Percentiles rank a stretch among this genome's conserved stretches.
Evolutionary conservation across 768 basidiomycete genomes (phyloP).

Genomic region (Lactarius deliciosus): DNA sequence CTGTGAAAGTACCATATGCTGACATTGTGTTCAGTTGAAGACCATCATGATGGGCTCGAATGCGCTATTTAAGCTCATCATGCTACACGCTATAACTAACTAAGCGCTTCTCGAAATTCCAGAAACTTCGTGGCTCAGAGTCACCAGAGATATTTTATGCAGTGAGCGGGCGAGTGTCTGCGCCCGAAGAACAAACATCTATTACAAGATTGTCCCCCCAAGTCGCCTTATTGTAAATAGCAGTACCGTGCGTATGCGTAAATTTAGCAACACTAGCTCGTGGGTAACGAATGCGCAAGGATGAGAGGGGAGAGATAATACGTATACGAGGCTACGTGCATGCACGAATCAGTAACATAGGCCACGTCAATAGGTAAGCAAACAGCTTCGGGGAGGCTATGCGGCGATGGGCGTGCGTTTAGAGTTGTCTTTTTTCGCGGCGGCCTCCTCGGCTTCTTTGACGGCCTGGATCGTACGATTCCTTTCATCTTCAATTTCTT

Average conservation of each 20-base stretch:
- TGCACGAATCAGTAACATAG: constrained; percentile 14
- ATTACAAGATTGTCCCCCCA: constrained; percentile 12
- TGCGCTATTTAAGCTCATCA: not conserved
- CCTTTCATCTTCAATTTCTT: constrained; percentile 68
- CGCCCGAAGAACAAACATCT: constrained; percentile 12
- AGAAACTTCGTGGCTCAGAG: not conserved
- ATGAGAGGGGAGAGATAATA: constrained; percentile 49
- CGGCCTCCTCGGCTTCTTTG: constrained; percentile 59
- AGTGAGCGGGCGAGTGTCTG: not conserved
- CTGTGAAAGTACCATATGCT: constrained; percentile 66
- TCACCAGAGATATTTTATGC: not conserved
- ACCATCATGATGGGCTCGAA: not conserved
- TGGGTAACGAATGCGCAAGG: constrained; percentile 13
- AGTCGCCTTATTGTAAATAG: constrained; percentile 8
- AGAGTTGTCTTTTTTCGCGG: constrained; percentile 61
- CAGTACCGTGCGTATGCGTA: constrained; percentile 15
- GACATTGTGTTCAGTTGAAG: constrained; percentile 49
- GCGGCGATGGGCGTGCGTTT: constrained; percentile 39
- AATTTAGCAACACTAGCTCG: constrained; percentile 13
- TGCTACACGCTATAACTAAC: not conserved
- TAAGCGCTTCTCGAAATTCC: constrained; percentile 2
- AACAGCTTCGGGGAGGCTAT: constrained; percentile 12
- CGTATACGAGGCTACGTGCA: constrained; percentile 52
- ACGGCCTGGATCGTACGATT: constrained; percentile 63
- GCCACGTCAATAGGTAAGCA: not conserved